Percentiles rank a stretch among this genome's conserved stretches.
Evolutionary conservation across 805 yeast species (phyloP).

Genomic region (Brettanomyces bruxellensis): DNA sequence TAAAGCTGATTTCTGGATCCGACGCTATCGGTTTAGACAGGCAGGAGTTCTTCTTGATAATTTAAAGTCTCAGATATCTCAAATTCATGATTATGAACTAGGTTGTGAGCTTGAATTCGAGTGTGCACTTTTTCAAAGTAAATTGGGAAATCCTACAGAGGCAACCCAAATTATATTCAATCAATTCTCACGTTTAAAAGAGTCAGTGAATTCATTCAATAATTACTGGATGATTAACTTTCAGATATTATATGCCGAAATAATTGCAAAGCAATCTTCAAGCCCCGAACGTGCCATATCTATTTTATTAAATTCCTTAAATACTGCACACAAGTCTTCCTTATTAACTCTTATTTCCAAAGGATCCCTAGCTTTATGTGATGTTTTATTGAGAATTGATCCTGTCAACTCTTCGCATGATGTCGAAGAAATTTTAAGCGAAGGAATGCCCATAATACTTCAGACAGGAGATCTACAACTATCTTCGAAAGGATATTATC

Average conservation of each 20-base stretch:
- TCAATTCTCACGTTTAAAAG: conserved; percentile 14
- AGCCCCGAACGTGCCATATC: conserved; percentile 43
- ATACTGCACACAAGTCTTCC: conserved; percentile 38
- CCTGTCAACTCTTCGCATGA: conserved; percentile 25
- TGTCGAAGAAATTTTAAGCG: conserved; percentile 30
- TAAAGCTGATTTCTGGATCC: conserved; percentile 27
- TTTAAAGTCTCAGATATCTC: conserved; percentile 21
- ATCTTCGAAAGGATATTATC: conserved; percentile 29
- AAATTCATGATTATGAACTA: conserved; percentile 24
- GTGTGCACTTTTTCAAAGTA: conserved; percentile 14
- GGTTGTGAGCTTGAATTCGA: conserved; percentile 20
- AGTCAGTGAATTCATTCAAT: conserved; percentile 22
- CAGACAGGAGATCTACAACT: conserved; percentile 31
- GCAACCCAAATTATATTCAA: conserved; percentile 15
- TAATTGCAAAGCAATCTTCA: conserved; percentile 30
- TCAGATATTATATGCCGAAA: conserved; percentile 36
- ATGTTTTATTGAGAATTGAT: conserved; percentile 33
- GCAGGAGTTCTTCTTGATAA: conserved; percentile 28
- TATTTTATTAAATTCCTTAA: conserved; percentile 38
- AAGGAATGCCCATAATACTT: conserved; percentile 36
- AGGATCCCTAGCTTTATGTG: conserved; percentile 36
- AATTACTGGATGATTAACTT: conserved; percentile 37
- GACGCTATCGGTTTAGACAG: conserved; percentile 28
- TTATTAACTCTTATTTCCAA: conserved; percentile 36
- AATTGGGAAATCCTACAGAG: conserved; percentile 14